Evolutionary conservation across 2,329 filamentous ascomycete genomes (phyloP), one percentile per base, ranked within the genome.

Genomic region (Saccharata proteae): DNA sequence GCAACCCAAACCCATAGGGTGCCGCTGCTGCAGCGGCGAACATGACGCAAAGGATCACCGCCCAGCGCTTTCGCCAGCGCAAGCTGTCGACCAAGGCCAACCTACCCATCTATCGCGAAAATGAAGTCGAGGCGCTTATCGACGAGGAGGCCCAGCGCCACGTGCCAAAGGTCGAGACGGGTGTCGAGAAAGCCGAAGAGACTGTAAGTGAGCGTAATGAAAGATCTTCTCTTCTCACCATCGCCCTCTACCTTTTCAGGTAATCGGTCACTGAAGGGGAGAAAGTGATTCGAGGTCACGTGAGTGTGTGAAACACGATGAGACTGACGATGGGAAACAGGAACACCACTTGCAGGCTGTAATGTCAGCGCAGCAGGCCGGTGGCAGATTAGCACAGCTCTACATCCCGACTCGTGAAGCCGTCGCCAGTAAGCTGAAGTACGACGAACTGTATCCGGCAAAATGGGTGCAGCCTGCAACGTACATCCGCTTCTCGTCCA

Each of bases 401-500:
- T 74, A 74, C 53, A 80, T 80, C 43, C 75, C 75, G 20, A 79
- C 74, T 25, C 75, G 74, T 38, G 74, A 78, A 47, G 73, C 72
- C 40, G 62, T 70, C 41, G 59, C 65, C 47, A 71, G 69, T 56
- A 65, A 62, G 42, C 65, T 88, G 58, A 73, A 83, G 58, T 98
- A 94, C 77, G 83, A 92, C 58, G 73, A 79, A 48, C 71, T 94
- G 46, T 96, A 96, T 54, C 73, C 79, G 29, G 74, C 72, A 42
- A 64, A 67, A 36, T 94, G 88, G 59, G 71, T 77, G 48, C 80
- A 92, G 56, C 85, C 90, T 31, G 76, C 78, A 39, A 90, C 86
- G 39, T 96, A 96, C 59, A 93, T 98, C 54, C 84, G 88, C 42
- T 96, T 93, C 62, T 96, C 90, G 41, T 88, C 93, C 43, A 98